Evolutionary conservation across 2,329 filamentous ascomycete genomes (phyloP).

Genomic region (Sordariomycetes sp.): DNA sequence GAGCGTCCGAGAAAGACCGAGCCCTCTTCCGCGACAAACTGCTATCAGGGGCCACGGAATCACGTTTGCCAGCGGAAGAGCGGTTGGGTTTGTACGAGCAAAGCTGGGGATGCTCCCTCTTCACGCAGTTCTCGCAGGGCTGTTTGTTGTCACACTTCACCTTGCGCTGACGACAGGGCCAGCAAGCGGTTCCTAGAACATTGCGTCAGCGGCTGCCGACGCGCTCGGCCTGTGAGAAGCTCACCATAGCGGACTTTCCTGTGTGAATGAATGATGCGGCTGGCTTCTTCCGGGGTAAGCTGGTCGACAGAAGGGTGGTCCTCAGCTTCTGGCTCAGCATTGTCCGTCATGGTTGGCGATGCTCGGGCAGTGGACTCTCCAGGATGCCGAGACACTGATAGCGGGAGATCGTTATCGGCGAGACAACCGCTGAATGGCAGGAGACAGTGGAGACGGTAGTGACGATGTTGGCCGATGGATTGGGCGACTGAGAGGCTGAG

Average conservation of each 20-base stretch:
- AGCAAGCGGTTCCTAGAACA: constrained; percentile 49
- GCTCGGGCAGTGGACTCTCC: too few relatives aligned
- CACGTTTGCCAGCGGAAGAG: constrained; percentile 26
- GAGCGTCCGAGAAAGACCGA: constrained; percentile 19
- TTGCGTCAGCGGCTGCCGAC: neutral
- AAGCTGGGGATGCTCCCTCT: constrained; percentile 53
- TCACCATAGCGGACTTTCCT: constrained; percentile 60
- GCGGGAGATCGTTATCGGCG: too few relatives aligned
- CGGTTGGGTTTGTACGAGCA: constrained; percentile 59
- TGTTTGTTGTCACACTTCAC: constrained; percentile 63
- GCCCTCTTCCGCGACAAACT: constrained; percentile 19
- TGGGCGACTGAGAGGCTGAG: too few relatives aligned
- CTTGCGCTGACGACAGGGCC: constrained; percentile 59
- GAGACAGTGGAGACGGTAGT: too few relatives aligned
- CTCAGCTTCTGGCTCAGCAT: constrained; percentile 25
- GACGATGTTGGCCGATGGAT: too few relatives aligned
- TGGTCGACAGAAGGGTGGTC: constrained; percentile 41
- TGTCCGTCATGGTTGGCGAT: constrained; percentile 30
- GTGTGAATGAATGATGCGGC: constrained; percentile 59
- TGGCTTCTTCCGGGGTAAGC: constrained; percentile 56
- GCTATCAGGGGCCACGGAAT: constrained; percentile 13
- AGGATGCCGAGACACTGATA: too few relatives aligned
- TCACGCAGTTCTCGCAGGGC: constrained; percentile 60
- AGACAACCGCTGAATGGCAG: too few relatives aligned
- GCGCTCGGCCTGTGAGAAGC: neutral